Percentiles rank a stretch among this genome's conserved stretches.
Conservation (phyloP, 2,329 filamentous ascomycete species). For the Scytalidium sp. region DNA sequence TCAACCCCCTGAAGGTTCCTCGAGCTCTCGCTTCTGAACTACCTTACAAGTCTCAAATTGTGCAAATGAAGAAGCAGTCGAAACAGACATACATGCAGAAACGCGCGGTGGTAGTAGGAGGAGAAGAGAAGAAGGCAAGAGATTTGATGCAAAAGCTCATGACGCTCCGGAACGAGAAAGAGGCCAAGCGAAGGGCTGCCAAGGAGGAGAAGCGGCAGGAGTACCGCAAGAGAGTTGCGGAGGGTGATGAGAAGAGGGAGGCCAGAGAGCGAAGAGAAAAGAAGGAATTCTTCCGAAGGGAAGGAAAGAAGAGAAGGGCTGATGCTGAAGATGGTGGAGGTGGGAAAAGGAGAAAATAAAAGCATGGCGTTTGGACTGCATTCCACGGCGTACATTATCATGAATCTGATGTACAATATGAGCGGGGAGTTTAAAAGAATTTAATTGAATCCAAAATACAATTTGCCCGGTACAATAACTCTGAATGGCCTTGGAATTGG, state of each 20-base stretch:
- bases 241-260: conserved; percentile 79
- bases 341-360: conserved; percentile 24
- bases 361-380: no score
- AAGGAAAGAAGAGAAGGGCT: conserved; percentile 75
- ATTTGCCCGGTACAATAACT: no score
- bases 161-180: conserved; percentile 86
- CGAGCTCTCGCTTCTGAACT: conserved; percentile 77
- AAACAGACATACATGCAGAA: conserved; percentile 90
- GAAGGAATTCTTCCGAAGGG: conserved; percentile 88
- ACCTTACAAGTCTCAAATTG: conserved; percentile 90
- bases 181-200: conserved; percentile 75
- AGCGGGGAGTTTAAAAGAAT: no score
- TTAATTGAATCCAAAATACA: no score
- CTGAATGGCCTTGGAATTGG: no score
- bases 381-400: no score
- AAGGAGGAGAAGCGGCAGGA: conserved; percentile 83
- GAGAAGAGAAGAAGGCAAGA: conserved; percentile 85
- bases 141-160: conserved; percentile 91
- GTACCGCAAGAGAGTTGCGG: conserved; percentile 80
- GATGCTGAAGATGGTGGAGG: conserved; percentile 49
- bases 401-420: no score
- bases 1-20: conserved; percentile 73
- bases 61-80: conserved; percentile 74
- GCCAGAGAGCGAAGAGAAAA: conserved; percentile 87
- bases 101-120: conserved; percentile 80